Percentiles rank a stretch among this genome's conserved stretches.
Conservation (phyloP, 768 basidiomycete species). For the Lactarius vividus region DNA sequence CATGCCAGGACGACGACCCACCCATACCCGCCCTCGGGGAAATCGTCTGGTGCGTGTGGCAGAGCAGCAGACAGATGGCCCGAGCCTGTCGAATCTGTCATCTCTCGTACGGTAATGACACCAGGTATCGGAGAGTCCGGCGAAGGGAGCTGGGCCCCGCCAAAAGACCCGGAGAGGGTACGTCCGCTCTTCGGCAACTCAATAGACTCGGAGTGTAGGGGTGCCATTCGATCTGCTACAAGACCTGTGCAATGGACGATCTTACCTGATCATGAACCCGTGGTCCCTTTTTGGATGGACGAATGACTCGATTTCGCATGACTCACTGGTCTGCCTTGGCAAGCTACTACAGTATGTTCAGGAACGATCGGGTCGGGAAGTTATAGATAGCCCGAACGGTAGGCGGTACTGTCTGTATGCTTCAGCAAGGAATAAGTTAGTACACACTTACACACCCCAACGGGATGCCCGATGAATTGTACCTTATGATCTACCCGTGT, state of each 20-base stretch:
- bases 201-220: neutral
- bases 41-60: neutral
- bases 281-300: neutral
- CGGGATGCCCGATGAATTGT: too few relatives aligned
- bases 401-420: too few relatives aligned
- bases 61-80: neutral
- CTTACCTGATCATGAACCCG: neutral
- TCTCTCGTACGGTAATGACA: neutral
- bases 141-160: neutral
- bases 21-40: slow-evolving; percentile 36
- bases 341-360: too few relatives aligned
- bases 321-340: too few relatives aligned
- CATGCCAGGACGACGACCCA: slow-evolving; percentile 36
- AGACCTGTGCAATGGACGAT: too few relatives aligned
- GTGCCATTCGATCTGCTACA: neutral
- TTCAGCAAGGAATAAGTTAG: too few relatives aligned
- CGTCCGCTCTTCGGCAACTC: neutral
- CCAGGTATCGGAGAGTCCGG: neutral
- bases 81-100: neutral
- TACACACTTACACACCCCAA: too few relatives aligned
- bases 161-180: neutral
- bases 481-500: too few relatives aligned
- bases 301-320: neutral
- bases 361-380: neutral
- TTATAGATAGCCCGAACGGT: neutral